Conservation (phyloP, 2,329 filamentous ascomycete species). For the Zymoseptoria pseudotritici region DNA sequence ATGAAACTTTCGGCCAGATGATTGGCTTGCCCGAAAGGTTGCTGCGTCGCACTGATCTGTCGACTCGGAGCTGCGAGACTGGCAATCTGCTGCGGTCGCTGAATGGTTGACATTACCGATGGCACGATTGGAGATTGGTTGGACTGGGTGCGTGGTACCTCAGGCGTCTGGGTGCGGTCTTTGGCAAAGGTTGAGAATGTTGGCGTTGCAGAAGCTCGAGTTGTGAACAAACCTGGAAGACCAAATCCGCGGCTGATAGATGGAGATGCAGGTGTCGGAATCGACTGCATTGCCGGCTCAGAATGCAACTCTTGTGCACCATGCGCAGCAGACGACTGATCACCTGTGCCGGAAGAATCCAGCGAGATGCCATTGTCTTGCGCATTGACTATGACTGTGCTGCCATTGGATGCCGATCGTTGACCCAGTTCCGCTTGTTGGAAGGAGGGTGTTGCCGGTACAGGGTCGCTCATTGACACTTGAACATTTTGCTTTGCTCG, state of each 20-base stretch:
- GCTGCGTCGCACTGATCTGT: slow-evolving; percentile 37
- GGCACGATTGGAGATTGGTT: background rate
- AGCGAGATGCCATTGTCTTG: background rate
- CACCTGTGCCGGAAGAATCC: background rate
- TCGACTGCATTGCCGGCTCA: background rate
- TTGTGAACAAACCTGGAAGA: slow-evolving; percentile 26
- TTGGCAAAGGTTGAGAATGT: background rate
- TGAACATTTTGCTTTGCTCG: slow-evolving; percentile 16
- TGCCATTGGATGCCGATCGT: background rate
- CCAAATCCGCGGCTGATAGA: slow-evolving; percentile 12
- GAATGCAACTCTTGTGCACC: background rate
- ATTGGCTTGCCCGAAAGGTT: slow-evolving; percentile 54
- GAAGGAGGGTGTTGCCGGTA: slow-evolving; percentile 1
- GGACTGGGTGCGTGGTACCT: background rate
- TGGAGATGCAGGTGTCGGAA: slow-evolving; percentile 3
- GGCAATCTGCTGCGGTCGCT: slow-evolving; percentile 18
- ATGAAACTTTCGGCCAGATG: slow-evolving; percentile 55
- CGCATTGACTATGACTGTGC: background rate
- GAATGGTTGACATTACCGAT: background rate
- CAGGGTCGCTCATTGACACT: slow-evolving; percentile 8
- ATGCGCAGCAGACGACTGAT: background rate
- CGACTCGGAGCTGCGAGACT: background rate
- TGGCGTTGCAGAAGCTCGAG: slow-evolving; percentile 3
- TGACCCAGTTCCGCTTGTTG: background rate
- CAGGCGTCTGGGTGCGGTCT: background rate